Evolutionary conservation across 2,329 filamentous ascomycete species (phyloP), one percentile per base, ranked within the genome.

Genomic region (Fusarium buxicola): DNA sequence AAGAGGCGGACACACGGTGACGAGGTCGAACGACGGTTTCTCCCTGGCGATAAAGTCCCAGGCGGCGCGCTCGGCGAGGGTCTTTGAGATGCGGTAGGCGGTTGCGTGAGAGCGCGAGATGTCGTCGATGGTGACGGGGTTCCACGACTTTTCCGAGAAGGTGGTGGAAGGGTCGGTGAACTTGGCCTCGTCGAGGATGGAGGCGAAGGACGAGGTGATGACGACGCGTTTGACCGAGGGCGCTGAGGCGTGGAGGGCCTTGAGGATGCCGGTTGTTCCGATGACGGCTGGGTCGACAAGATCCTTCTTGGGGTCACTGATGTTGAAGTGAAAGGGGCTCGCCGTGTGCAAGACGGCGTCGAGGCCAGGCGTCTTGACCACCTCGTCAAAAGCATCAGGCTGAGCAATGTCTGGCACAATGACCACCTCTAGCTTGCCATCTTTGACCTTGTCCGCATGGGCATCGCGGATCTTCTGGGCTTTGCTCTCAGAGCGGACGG

Each of bases 371-470:
- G 72, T 78, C 73, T 79, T 75, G 60, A 83, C 79, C 2, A 84
- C 86, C 68, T 87, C 81, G 69, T 92, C 87, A 73, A 96, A 96
- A 55, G 92, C 92, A 52, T 84, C 83, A 38, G 87, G 83, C 70
- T 87, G 76, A 4, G 91, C 90, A 66, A 96, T 91, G 72, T 96
- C 92, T 15, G 89, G 86, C 21, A 96, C 92, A 66, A 95, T 87
- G 52, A 74, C 78, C 11, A 84, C 77, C 28, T 76, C 69, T 15
- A 88, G 81, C 28, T 78, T 77, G 12, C 80, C 77, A 55, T 69
- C 70, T 57, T 79, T 72, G 16, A 74, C 72, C 2, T 81, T 76
- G 70, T 59, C 56, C 7, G 55, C 58, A 41, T 85, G 79, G 9
- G 83, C 80, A 47, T 77, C 75, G 41, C 80, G 80, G 60, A 87